Evolutionary conservation across 805 yeast genomes (phyloP).

Genomic region (Scheffersomyces ergatensis): DNA sequence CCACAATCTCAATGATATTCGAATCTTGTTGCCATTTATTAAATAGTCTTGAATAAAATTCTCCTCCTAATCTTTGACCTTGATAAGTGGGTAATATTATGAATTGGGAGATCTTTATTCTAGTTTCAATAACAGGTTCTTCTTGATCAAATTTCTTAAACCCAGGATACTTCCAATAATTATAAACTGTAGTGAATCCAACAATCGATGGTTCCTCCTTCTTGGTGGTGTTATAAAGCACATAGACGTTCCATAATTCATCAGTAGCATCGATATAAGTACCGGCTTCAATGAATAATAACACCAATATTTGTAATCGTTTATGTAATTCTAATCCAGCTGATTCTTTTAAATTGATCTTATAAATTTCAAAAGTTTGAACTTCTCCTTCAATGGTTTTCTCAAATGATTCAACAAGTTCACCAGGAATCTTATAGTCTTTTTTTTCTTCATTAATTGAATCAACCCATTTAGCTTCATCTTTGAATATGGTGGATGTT

Average conservation of each 20-base stretch:
- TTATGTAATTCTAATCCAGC: constrained; percentile 54
- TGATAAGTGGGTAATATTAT: constrained; percentile 84
- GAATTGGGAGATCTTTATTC: constrained; percentile 86
- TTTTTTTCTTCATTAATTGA: constrained; percentile 47
- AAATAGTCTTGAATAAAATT: constrained; percentile 57
- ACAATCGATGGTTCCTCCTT: constrained; percentile 44
- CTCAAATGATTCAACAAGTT: constrained; percentile 20
- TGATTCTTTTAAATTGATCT: constrained; percentile 39
- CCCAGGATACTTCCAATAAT: constrained; percentile 74
- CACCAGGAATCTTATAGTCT: constrained; percentile 42
- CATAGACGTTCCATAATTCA: constrained; percentile 75
- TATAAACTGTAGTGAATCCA: constrained; percentile 83
- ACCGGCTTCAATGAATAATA: constrained; percentile 92
- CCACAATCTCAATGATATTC: constrained; percentile 66
- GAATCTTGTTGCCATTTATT: constrained; percentile 54
- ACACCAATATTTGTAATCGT: constrained; percentile 74
- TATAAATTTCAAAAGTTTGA: constrained; percentile 49
- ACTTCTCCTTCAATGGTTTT: constrained; percentile 26
- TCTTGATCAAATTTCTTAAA: constrained; percentile 48
- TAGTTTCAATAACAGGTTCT: constrained; percentile 26
- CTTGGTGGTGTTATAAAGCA: constrained; percentile 36
- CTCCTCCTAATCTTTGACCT: constrained; percentile 66
- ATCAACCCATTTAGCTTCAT: constrained; percentile 69
- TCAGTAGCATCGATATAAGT: constrained; percentile 79
- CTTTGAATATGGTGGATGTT: constrained; percentile 53